A percentile compares a stretch with the other conserved stretches of the same genome.
Conservation (phyloP, 768 basidiomycete genomes). For the Tylopilus sp. region DNA sequence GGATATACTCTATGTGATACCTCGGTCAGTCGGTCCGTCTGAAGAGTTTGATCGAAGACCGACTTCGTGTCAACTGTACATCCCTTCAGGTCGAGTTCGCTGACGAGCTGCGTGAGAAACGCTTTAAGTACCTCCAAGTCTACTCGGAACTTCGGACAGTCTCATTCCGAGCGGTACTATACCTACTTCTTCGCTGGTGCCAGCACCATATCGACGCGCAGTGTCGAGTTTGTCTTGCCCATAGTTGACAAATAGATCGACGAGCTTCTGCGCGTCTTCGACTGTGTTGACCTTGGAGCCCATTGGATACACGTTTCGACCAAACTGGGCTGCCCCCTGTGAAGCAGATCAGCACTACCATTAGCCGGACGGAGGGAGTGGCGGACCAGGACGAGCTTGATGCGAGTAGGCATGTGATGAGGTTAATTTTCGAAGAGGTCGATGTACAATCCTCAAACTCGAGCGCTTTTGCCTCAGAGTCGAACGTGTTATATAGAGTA, state of each 20-base stretch:
- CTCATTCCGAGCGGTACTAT: no score
- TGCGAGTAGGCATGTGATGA: slow-evolving; percentile 5
- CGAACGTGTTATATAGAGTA: no score
- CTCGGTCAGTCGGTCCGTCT: neutral
- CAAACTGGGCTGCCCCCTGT: slow-evolving; percentile 18
- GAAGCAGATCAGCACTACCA: neutral
- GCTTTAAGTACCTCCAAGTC: neutral
- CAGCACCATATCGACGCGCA: slow-evolving; percentile 9
- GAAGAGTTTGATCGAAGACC: neutral
- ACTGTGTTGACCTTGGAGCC: slow-evolving; percentile 11
- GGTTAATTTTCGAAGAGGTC: no score
- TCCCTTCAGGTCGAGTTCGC: slow-evolving; percentile 14
- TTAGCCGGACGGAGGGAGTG: neutral
- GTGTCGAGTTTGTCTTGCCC: slow-evolving; percentile 15
- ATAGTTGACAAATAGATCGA: slow-evolving; percentile 15
- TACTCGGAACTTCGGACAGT: no score
- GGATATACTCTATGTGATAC: slow-evolving; percentile 34
- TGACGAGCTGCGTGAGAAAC: slow-evolving; percentile 4
- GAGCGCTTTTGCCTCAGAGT: neutral
- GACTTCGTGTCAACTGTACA: slow-evolving; percentile 22
- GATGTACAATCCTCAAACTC: no score
- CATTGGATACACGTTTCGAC: slow-evolving; percentile 2
- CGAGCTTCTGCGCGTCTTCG: slow-evolving; percentile 17
- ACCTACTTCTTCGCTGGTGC: slow-evolving; percentile 15
- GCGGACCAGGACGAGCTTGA: slow-evolving; percentile 8